phyloP scores from a whole-genome alignment of 495 filamentous ascomycete genomes.

The Darksidea phi region DNA sequence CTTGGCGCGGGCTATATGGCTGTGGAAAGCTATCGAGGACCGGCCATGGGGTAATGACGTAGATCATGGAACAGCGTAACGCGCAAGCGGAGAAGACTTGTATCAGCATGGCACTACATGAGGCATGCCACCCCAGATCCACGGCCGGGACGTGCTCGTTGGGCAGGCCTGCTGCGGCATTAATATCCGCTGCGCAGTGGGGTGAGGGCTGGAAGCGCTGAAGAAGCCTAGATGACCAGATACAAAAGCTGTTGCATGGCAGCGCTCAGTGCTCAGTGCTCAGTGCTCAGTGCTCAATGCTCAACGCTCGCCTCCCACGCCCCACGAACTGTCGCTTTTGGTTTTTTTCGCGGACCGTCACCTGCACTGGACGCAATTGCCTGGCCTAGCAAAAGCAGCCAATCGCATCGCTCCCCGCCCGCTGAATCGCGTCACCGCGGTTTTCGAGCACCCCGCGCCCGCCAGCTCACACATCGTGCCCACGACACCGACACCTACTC shows the following conservation, averaged over 20 bases:
- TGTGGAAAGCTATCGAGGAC: no score
- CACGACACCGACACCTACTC: neutral
- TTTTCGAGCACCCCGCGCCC: slow-evolving; percentile 6
- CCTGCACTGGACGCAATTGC: neutral
- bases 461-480: slow-evolving; percentile 19
- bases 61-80: no score
- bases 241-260: neutral
- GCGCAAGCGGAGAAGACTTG: no score
- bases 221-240: no score
- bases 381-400: neutral
- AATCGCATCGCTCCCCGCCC: neutral
- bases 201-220: neutral
- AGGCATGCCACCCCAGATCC: slow-evolving; percentile 1
- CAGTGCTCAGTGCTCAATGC: no score
- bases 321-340: neutral
- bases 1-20: neutral
- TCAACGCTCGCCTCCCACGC: slow-evolving; percentile 1
- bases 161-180: slow-evolving; percentile 27
- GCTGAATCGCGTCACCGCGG: slow-evolving; percentile 19
- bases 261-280: no score
- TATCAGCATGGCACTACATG: no score
- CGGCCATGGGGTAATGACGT: no score
- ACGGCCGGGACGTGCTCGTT: slow-evolving; percentile 12
- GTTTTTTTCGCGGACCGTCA: slow-evolving; percentile 24
- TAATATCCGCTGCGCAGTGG: slow-evolving; percentile 14